Evolutionary conservation across 129 eudicot species (phyloP), one percentile per base, ranked within the genome.

Genomic region (Tanacetum coccineum): DNA sequence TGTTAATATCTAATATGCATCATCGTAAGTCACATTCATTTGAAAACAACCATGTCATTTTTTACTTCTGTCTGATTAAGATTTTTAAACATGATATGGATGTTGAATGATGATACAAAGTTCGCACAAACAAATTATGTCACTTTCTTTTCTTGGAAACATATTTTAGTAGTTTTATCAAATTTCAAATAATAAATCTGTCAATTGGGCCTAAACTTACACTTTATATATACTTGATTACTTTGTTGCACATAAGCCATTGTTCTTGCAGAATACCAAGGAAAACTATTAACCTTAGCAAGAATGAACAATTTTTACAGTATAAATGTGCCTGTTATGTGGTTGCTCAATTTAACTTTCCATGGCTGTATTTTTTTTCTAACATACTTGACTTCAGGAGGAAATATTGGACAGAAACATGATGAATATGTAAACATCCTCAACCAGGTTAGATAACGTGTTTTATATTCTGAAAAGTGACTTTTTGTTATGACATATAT

Each of bases 351-450:
- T 36, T 7, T 36, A 36, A 36, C 8, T 36, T 9, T 1, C 42
- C 6, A 9, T 36, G 42, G 42, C 42, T 36, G 6, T 36, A 7
- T 36, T 18, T 50, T 19, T 4, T 25, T 42, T 54, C 58, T 28
- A 64, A 30, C 67, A 6, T 52, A 20, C 21, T 58, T 9, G 44
- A 61, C 66, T 76, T 69, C 88, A 94, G 99, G 99, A 94, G 88
- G 99, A 94, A 77, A 94, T 94, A 82, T 68, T 94, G 73, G 99
- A 94, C 61, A n/a, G 99, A 94, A 73, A 94, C 99, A n/a, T 11
- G 99, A 94, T 79, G 99, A 93, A 70, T 93, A 93, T 72, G 99
- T 93, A 25, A 93, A 93, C 80, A 93, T 89, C 70, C 99, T 89
- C 77, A 93, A 93, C 79, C 79, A 82, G 96, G 99, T 93, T 69